Base-by-base conservation (phyloP, 805 yeast species). In the Kregervanrija delftensis region DNA sequence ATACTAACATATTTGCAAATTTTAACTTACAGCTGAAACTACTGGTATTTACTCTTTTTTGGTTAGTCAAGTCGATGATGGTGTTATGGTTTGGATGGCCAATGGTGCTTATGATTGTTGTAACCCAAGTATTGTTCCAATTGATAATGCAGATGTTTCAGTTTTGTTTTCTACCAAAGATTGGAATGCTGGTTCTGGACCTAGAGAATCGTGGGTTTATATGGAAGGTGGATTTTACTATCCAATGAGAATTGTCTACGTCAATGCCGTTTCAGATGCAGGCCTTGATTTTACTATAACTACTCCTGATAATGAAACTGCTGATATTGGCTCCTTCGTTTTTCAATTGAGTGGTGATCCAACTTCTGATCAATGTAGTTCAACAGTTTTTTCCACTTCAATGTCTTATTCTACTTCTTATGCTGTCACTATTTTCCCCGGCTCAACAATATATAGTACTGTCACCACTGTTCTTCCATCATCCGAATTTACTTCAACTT, bases 21-120 rank as follows among this genome's bases (percentile, higher is more conserved):
- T 12, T 30, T 13, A 28, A 30, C 17, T 30, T 48, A 33, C 36
- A 38, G 65, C 70, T 12, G 40, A 50, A 5, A 49, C 44, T 15
- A 49, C 60, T 16, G 71, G 70, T 47, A 41, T 52, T 8, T 66
- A 60, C 39, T 43, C 49, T 0, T 51, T 65, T 38, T 33, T 41
- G 11, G 44, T 63, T 13, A 33, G 37, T 5, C 34, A 35, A 10
- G 55, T 57, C 16, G 70, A 65, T 54, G 69, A 66, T 51, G 50
- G 55, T 15, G 63, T 53, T 14, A 59, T 58, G 51, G 62, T 68
- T 37, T 56, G 53, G 39, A 47, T 61, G 42, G 67, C 66, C 36
- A 59, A 59, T 8, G 57, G 53, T 44, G 63, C 63, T n/a, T 59
- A 68, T 22, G 58, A 57, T 30, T 71, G 76, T 52, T 61, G 71